These are phyloP conservation scores for Murraya koenigii DNA, from an alignment of 345 rosid genomes.

Conservation along the genomic window DNA sequence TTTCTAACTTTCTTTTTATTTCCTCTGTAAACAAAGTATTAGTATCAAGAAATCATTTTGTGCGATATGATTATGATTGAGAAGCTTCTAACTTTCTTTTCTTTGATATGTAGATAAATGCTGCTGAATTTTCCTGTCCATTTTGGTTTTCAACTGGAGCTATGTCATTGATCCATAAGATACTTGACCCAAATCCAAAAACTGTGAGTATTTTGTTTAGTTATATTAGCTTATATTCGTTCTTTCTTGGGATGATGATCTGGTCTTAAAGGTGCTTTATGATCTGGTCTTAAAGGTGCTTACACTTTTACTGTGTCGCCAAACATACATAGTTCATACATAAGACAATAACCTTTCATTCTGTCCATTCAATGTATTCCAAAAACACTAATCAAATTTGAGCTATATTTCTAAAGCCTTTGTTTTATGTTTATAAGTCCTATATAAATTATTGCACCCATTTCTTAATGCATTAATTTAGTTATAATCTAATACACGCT, in stretches of 20 bases:
- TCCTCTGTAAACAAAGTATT: neutral
- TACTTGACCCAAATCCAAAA: slow-evolving; percentile 75
- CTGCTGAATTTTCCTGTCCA: slow-evolving; percentile 76
- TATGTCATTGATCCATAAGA: slow-evolving; percentile 62
- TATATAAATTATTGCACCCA: neutral
- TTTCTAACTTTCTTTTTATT: slow-evolving; percentile 17
- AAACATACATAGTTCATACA: slow-evolving; percentile 1
- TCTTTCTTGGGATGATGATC: neutral
- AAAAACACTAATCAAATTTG: neutral
- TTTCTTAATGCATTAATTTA: neutral
- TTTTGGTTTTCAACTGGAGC: slow-evolving; percentile 76
- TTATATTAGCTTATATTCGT: neutral
- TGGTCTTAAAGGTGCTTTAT: neutral
- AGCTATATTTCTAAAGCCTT: neutral
- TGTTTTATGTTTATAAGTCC: neutral
- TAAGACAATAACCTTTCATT: neutral
- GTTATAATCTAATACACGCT: neutral
- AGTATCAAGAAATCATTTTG: slow-evolving; percentile 7
- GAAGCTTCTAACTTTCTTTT: slow-evolving; percentile 18
- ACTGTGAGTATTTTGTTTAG: slow-evolving; percentile 61
- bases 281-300: neutral
- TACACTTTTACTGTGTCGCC: neutral
- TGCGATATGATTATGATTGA: slow-evolving; percentile 5
- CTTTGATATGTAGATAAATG: slow-evolving; percentile 53
- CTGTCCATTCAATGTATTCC: neutral